phyloP scores from a whole-genome alignment of 371 early-diverging fungal species.

The Mortierella sp. region DNA sequence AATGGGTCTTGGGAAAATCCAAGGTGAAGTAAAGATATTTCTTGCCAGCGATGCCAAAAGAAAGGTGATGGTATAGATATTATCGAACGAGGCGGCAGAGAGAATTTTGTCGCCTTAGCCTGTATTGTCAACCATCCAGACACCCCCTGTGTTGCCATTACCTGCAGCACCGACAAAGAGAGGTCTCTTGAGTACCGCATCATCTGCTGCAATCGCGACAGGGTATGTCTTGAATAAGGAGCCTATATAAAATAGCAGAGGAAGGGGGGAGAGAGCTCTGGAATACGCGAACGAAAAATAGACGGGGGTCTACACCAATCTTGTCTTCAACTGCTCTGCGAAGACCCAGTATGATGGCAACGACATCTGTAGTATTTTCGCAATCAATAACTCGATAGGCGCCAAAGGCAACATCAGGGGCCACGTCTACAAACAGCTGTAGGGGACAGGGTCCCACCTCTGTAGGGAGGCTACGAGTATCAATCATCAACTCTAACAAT shows the following conservation, averaged over 20 bases:
- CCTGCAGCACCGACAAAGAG: slow-evolving; percentile 72
- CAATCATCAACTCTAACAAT: too few relatives aligned
- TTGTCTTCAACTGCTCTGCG: too few relatives aligned
- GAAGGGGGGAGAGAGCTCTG: too few relatives aligned
- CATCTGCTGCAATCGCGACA: slow-evolving; percentile 47
- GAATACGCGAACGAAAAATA: too few relatives aligned
- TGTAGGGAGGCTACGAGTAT: slow-evolving; percentile 6
- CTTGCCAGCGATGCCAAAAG: slow-evolving; percentile 19
- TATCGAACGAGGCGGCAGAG: slow-evolving; percentile 83
- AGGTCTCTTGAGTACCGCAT: too few relatives aligned
- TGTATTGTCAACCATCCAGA: slow-evolving; percentile 70
- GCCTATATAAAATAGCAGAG: slow-evolving; percentile 55
- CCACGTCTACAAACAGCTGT: slow-evolving; percentile 59
- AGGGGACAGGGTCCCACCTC: slow-evolving; percentile 40
- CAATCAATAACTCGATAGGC: slow-evolving; percentile 73
- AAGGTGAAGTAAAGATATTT: slow-evolving; percentile 18
- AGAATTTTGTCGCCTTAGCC: slow-evolving; percentile 68
- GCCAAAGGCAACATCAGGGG: too few relatives aligned
- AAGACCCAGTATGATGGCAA: slow-evolving; percentile 69
- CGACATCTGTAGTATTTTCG: slow-evolving; percentile 58
- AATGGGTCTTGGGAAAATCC: too few relatives aligned
- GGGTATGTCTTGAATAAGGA: slow-evolving; percentile 55
- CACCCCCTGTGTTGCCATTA: slow-evolving; percentile 76
- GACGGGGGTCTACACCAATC: slow-evolving; percentile 22
- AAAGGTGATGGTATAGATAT: slow-evolving; percentile 43